These are phyloP conservation scores for Amorphotheca resinae DNA, from an alignment of 495 filamentous ascomycete genomes.

Conservation along the genomic window DNA sequence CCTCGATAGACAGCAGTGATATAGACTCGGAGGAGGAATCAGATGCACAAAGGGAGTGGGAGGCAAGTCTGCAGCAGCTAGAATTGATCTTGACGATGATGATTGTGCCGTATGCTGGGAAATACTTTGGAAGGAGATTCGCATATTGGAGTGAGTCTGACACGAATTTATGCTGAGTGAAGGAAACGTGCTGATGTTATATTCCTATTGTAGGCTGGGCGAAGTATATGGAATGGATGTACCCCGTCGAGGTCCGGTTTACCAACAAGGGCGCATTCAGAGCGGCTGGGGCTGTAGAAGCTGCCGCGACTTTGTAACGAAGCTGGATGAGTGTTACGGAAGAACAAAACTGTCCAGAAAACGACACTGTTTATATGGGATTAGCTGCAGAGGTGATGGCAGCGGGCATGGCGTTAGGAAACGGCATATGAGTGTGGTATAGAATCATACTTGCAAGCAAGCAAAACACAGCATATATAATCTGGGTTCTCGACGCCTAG, in stretches of 20 bases:
- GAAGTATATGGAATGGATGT: constrained; percentile 45
- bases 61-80: constrained; percentile 81
- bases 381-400: background rate
- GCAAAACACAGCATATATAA: too few species aligned
- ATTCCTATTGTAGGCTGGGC: constrained; percentile 37
- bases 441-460: background rate
- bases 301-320: constrained; percentile 36
- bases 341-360: too few species aligned
- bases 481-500: too few species aligned
- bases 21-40: constrained; percentile 30
- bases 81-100: constrained; percentile 90
- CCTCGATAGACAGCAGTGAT: constrained; percentile 27
- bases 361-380: background rate
- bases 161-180: background rate
- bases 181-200: constrained; percentile 3
- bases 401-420: background rate
- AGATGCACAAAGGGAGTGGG: constrained; percentile 89
- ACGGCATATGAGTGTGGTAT: background rate
- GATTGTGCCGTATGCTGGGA: constrained; percentile 81
- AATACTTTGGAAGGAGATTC: constrained; percentile 84
- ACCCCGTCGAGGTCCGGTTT: constrained; percentile 38
- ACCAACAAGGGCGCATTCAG: constrained; percentile 45
- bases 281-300: constrained; percentile 54
- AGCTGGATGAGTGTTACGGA: background rate
- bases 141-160: constrained; percentile 81